Evolutionary conservation across 2,329 filamentous ascomycete species (phyloP).

Genomic region (Aspergillus flavus): DNA sequence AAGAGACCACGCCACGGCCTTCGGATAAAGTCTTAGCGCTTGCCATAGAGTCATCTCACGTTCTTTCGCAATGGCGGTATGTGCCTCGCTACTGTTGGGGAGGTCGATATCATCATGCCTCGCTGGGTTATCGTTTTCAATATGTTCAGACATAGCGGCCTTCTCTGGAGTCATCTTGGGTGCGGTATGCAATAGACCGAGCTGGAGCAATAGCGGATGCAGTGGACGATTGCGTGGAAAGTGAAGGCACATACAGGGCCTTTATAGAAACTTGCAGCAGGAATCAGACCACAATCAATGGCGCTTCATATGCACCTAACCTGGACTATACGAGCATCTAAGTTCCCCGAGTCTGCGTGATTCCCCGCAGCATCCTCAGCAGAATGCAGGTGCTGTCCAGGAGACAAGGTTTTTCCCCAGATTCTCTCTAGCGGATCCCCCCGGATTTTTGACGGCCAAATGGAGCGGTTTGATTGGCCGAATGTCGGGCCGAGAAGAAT

Average conservation of each 20-base stretch:
- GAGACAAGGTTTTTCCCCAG: not conserved
- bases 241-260: not conserved
- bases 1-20: conserved; percentile 40
- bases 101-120: not conserved
- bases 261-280: not conserved
- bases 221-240: not conserved
- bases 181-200: not conserved
- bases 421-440: not conserved
- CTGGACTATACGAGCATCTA: not conserved
- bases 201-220: not conserved
- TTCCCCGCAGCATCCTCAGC: not conserved
- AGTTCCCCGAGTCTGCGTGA: not conserved
- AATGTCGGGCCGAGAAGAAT: conserved; percentile 6
- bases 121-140: conserved; percentile 9
- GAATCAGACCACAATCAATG: not conserved
- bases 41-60: conserved; percentile 33
- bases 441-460: not conserved
- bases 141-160: not conserved
- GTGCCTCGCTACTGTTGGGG: conserved; percentile 4
- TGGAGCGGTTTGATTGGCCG: not conserved
- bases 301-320: not conserved
- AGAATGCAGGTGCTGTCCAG: not conserved
- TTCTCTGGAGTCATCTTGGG: not conserved
- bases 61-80: conserved; percentile 23
- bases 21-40: conserved; percentile 27